Evolutionary conservation across 768 basidiomycete genomes (phyloP), one percentile per base, ranked within the genome.

Genomic region (Lactarius psammicola): DNA sequence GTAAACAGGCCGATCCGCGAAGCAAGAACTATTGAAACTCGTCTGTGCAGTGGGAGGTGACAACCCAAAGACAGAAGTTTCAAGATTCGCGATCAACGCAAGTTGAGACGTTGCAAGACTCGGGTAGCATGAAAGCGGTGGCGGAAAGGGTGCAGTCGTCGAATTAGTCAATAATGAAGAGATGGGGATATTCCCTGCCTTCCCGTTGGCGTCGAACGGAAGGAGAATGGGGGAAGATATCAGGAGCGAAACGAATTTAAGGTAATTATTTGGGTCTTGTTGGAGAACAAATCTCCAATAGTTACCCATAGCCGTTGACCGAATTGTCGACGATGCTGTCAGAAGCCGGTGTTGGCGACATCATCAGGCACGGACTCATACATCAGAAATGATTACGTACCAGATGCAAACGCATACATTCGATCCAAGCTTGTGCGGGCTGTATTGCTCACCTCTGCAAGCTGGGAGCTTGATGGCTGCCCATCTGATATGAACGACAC

Each of bases 81-180:
- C 87, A 40, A 89, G 72, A 18, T 75, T 62, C 70, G 80, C 80
- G 57, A 87, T 73, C 60, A 75, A 72, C 34, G 80, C 71, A 38
- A 80, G 67, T 66, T 83, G 79, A 15, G 75, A 65, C 15, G 74
- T 57, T 33, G 72, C 73, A 13, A 88, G 75, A 30, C 77, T 76
- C n/a, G 88, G 86, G 71, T 84, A 87, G 71, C 87, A 89, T 15
- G 81, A 78, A 1, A 86, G 72, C 0, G 87, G 85, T 13, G 85
- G 82, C 10, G 87, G 86, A 70, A 88, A 87, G 15, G 78, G 72
- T 4, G 75, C 67, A 18, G 78, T 72, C 6, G 80, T 67, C 17
- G 82, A 78, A 64, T 75, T 75, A 4, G 76, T 75, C 58, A 87
- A 75, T 20, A 85, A 71, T 33, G 75, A 74, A 18, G 76, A 72